Evolutionary conservation across 2,329 filamentous ascomycete species (phyloP).

Genomic region (Aureobasidium sp.): DNA sequence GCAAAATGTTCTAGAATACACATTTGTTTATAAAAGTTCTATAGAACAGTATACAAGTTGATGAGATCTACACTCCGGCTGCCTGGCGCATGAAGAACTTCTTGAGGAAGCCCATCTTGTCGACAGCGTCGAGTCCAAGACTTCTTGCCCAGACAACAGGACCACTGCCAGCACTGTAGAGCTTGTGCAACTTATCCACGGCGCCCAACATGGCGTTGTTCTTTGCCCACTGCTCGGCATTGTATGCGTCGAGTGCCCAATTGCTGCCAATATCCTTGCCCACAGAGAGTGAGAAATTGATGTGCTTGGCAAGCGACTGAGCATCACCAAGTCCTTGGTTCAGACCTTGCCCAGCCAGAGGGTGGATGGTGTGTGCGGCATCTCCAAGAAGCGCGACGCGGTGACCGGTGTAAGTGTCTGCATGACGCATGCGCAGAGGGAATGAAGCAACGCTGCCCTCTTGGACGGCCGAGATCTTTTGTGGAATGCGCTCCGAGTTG

Average conservation of each 20-base stretch:
- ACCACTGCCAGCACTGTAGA: constrained; percentile 74
- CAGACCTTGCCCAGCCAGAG: constrained; percentile 85
- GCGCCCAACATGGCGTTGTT: constrained; percentile 73
- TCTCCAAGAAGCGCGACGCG: constrained; percentile 90
- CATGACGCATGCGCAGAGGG: constrained; percentile 82
- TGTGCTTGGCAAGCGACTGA: constrained; percentile 63
- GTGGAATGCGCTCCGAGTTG: constrained; percentile 45
- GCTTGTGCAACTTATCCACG: constrained; percentile 84
- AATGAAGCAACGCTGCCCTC: constrained; percentile 78
- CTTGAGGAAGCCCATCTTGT: constrained; percentile 68
- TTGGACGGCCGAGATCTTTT: constrained; percentile 62
- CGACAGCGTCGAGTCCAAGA: constrained; percentile 65
- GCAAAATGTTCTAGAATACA: not conserved
- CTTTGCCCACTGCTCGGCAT: constrained; percentile 67
- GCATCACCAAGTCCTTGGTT: constrained; percentile 92
- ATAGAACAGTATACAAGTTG: not conserved
- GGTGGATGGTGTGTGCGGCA: constrained; percentile 90
- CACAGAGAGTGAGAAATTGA: constrained; percentile 68
- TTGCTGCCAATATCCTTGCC: constrained; percentile 80
- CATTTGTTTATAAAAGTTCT: not conserved
- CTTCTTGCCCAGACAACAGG: constrained; percentile 75
- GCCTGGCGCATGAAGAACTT: constrained; percentile 72
- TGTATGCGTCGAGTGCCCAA: constrained; percentile 74
- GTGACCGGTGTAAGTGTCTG: constrained; percentile 85
- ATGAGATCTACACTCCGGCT: constrained; percentile 24